Evolutionary conservation across 352 stramenopile genomes (phyloP).

Genomic region (Phytopythium mirpurense): DNA sequence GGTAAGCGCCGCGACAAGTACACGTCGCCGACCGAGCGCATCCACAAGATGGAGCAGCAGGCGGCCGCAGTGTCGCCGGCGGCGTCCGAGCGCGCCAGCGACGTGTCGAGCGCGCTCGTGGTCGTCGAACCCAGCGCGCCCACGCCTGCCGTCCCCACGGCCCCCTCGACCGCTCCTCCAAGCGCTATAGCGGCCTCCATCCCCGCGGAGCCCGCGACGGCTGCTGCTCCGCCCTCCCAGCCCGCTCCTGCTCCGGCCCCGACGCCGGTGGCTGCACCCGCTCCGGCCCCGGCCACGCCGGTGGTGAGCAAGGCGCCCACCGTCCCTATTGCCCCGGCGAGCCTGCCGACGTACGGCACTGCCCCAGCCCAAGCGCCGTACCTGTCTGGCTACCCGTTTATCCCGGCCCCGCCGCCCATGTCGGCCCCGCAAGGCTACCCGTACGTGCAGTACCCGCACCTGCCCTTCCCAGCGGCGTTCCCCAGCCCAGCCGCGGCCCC

Average conservation of each 20-base stretch:
- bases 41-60: constrained; percentile 38
- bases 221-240: neutral
- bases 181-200: too few species aligned
- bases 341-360: constrained; percentile 22
- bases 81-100: constrained; percentile 11
- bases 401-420: constrained; percentile 3
- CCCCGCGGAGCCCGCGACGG: too few species aligned
- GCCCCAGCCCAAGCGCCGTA: constrained; percentile 17
- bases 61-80: constrained; percentile 11
- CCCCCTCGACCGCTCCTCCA: too few species aligned
- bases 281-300: constrained; percentile 6
- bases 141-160: too few species aligned
- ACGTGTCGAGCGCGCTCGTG: constrained; percentile 45
- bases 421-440: constrained; percentile 24
- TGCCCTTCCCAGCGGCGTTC: constrained; percentile 35
- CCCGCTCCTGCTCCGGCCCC: constrained; percentile 8
- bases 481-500: constrained; percentile 1
- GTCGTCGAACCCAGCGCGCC: too few species aligned
- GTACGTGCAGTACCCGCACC: constrained; percentile 29
- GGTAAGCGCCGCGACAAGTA: constrained; percentile 57
- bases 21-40: constrained; percentile 43
- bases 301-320: neutral
- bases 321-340: constrained; percentile 8
- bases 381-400: constrained; percentile 24
- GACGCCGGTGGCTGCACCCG: constrained; percentile 5